Percentiles rank a stretch among this genome's conserved stretches.
These are phyloP conservation scores for Yamadazyma atlantica DNA, from an alignment of 1,139 yeast species.

Conservation along the genomic window DNA sequence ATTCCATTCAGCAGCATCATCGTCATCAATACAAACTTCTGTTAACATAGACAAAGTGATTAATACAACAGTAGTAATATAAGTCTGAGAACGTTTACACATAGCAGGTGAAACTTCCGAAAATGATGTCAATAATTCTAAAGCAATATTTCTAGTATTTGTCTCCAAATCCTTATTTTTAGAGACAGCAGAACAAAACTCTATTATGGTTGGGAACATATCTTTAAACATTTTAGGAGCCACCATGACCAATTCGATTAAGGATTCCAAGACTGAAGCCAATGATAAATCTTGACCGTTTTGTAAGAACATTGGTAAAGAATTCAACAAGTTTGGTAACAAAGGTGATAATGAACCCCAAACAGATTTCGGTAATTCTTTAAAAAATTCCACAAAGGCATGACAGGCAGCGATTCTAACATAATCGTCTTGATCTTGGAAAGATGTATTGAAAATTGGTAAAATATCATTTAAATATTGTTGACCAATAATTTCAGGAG, in stretches of 20 bases:
- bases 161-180: slow-evolving; percentile 80
- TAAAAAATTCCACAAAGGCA: slow-evolving; percentile 89
- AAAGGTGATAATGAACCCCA: slow-evolving; percentile 80
- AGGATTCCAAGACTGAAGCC: slow-evolving; percentile 82
- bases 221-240: slow-evolving; percentile 95
- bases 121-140: slow-evolving; percentile 85
- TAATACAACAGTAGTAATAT: slow-evolving; percentile 70
- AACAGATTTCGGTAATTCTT: slow-evolving; percentile 69
- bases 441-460: slow-evolving; percentile 76
- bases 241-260: slow-evolving; percentile 85
- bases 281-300: slow-evolving; percentile 79
- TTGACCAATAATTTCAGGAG: slow-evolving; percentile 74
- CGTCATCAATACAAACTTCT: slow-evolving; percentile 87
- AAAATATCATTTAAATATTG: slow-evolving; percentile 56
- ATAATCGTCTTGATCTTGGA: slow-evolving; percentile 72
- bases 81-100: slow-evolving; percentile 81
- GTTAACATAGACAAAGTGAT: slow-evolving; percentile 84
- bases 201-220: slow-evolving; percentile 83
- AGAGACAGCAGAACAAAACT: slow-evolving; percentile 79
- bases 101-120: slow-evolving; percentile 92
- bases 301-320: slow-evolving; percentile 80
- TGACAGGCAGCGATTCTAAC: slow-evolving; percentile 91
- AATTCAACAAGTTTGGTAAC: slow-evolving; percentile 79
- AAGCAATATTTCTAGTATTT: slow-evolving; percentile 76
- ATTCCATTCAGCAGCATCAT: slow-evolving; percentile 85